Conservation (phyloP, 495 filamentous ascomycete genomes). For the Trichoderma parareesei region DNA sequence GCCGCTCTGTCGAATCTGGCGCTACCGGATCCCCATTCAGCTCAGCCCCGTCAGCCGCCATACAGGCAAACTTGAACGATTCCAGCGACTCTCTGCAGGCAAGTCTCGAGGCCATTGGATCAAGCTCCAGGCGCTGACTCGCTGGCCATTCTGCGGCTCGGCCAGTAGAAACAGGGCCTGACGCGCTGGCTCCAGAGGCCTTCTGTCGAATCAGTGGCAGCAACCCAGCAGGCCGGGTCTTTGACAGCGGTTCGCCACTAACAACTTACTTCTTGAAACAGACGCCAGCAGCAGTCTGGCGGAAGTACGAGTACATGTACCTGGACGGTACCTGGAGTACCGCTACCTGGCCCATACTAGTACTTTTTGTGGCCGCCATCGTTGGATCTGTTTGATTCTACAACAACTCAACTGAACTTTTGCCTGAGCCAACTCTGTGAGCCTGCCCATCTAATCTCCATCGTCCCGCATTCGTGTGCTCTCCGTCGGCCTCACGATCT, state of each 20-base stretch:
- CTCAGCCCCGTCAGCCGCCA: background rate
- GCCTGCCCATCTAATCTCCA: background rate
- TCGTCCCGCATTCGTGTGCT: too few relatives aligned
- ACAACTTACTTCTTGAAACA: background rate
- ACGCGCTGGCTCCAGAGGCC: slow-evolving; percentile 19
- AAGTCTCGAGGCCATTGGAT: slow-evolving; percentile 15
- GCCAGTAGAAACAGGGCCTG: slow-evolving; percentile 21
- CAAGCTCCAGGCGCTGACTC: slow-evolving; percentile 8
- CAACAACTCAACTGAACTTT: background rate
- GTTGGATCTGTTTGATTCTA: background rate
- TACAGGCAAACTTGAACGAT: background rate
- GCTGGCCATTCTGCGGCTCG: slow-evolving; percentile 9
- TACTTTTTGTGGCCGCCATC: too few relatives aligned
- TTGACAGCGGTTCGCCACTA: slow-evolving; percentile 3
- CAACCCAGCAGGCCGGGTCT: background rate
- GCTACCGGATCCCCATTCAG: background rate
- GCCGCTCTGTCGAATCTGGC: background rate
- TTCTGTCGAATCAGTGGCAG: background rate
- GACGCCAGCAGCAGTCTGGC: too few relatives aligned
- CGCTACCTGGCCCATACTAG: too few relatives aligned
- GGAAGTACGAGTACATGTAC: background rate
- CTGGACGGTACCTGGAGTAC: background rate
- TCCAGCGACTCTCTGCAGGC: background rate
- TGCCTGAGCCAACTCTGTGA: background rate
- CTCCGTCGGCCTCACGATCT: too few relatives aligned